phyloP scores from a whole-genome alignment of 108 stramenopile genomes.

The Bacterosira constricta region DNA sequence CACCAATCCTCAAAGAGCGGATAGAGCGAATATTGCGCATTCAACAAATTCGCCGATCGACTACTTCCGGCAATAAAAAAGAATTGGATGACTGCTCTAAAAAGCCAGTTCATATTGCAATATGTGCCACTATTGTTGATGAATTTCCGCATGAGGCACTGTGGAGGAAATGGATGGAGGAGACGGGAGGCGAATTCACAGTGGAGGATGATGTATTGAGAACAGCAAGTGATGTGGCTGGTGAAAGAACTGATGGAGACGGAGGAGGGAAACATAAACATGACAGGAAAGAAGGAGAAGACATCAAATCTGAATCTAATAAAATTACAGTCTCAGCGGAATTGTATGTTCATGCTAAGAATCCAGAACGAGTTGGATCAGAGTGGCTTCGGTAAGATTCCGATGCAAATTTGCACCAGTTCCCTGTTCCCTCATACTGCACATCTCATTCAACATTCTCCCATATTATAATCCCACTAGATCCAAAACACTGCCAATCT shows the following conservation, averaged over 20 bases:
- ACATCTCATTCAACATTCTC: background rate
- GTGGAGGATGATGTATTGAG: background rate
- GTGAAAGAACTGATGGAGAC: background rate
- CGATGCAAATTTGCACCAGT: too few species aligned
- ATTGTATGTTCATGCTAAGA: slow-evolving; percentile 54
- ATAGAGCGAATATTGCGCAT: slow-evolving; percentile 39
- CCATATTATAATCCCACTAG: background rate
- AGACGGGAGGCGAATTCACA: slow-evolving; percentile 21
- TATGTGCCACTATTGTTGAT: slow-evolving; percentile 56
- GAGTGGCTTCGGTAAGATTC: slow-evolving; percentile 39
- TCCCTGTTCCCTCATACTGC: background rate
- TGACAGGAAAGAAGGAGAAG: background rate
- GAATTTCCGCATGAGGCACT: slow-evolving; percentile 56
- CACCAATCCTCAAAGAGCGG: slow-evolving; percentile 30
- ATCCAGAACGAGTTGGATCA: slow-evolving; percentile 37
- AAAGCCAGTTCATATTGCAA: slow-evolving; percentile 27
- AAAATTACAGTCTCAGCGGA: slow-evolving; percentile 27
- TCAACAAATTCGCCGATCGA: slow-evolving; percentile 28
- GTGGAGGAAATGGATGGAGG: slow-evolving; percentile 56
- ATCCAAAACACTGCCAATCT: slow-evolving; percentile 42
- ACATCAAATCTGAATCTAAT: background rate
- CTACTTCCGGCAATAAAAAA: background rate
- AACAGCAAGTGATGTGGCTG: background rate
- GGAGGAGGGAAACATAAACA: background rate
- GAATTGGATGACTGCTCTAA: background rate